phyloP scores from a whole-genome alignment of 257 asterid species.

The Pogostemon cablin region DNA sequence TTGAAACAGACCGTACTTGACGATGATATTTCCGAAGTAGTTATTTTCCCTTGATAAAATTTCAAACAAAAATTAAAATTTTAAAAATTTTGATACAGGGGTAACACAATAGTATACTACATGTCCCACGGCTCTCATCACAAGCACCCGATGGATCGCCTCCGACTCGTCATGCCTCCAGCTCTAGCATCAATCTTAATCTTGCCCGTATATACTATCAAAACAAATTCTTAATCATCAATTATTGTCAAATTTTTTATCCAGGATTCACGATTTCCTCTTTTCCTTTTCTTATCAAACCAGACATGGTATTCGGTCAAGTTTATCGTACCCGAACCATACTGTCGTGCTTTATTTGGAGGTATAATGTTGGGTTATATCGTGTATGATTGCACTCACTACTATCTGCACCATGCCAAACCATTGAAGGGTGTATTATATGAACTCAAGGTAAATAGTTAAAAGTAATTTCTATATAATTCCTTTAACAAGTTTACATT shows the following conservation, averaged over 20 bases:
- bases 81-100: conserved; percentile 35
- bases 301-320: conserved; percentile 60
- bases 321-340: conserved; percentile 40
- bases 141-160: conserved; percentile 63
- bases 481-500: not conserved
- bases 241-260: no score
- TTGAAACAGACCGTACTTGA: no score
- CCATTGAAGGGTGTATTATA: conserved; percentile 49
- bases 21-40: no score
- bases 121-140: conserved; percentile 61
- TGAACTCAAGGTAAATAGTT: conserved; percentile 56
- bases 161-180: conserved; percentile 56
- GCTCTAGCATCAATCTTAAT: conserved; percentile 34
- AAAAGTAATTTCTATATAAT: not conserved
- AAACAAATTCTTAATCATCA: not conserved
- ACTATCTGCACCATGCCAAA: conserved; percentile 71
- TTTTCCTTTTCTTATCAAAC: conserved; percentile 21
- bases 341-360: conserved; percentile 53
- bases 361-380: conserved; percentile 73
- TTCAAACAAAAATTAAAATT: not conserved
- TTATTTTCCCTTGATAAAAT: no score
- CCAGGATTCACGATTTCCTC: not conserved
- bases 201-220: not conserved
- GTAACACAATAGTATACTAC: conserved; percentile 51
- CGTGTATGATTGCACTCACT: conserved; percentile 78